These are phyloP conservation scores for Scedosporium aurantiacum DNA, from an alignment of 2,329 filamentous ascomycete genomes.

Conservation along the genomic window DNA sequence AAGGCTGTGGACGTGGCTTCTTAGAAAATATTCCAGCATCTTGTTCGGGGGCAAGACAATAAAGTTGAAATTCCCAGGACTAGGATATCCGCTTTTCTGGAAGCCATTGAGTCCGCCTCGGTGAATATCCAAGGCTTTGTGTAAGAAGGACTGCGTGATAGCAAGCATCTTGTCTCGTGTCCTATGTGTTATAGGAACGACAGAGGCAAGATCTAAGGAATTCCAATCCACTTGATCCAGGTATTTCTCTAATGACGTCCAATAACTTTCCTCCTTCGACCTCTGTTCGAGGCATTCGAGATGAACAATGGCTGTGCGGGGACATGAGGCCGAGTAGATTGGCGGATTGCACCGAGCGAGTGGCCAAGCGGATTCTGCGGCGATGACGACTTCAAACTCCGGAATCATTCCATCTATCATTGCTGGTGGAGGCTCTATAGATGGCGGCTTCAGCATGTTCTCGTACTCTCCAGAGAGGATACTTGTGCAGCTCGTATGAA, in stretches of 20 bases:
- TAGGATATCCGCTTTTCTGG: constrained; percentile 29
- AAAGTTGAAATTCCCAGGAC: constrained; percentile 46
- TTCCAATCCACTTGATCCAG: constrained; percentile 26
- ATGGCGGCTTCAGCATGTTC: constrained; percentile 16
- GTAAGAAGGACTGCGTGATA: constrained; percentile 58
- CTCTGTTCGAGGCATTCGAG: constrained; percentile 39
- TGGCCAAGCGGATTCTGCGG: constrained; percentile 39
- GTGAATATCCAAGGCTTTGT: constrained; percentile 61
- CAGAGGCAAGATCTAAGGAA: constrained; percentile 24
- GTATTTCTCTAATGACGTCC: constrained; percentile 32
- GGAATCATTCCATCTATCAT: constrained; percentile 22
- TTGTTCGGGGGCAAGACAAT: constrained; percentile 54
- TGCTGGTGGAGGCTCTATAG: constrained; percentile 17
- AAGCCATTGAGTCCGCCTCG: constrained; percentile 34
- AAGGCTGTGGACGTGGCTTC: constrained; percentile 54
- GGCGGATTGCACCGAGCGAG: constrained; percentile 38
- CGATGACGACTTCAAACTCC: constrained; percentile 35
- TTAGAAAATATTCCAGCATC: constrained; percentile 56
- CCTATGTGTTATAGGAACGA: constrained; percentile 32
- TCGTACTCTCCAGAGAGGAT: constrained; percentile 29
- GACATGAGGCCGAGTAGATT: constrained; percentile 31
- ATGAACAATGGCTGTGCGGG: constrained; percentile 38
- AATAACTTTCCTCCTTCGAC: constrained; percentile 35
- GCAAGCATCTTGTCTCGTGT: constrained; percentile 61
- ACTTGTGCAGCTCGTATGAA: constrained; percentile 36